Base-by-base conservation (phyloP, 495 filamentous ascomycete species). In the Trichocladium antarcticum region DNA sequence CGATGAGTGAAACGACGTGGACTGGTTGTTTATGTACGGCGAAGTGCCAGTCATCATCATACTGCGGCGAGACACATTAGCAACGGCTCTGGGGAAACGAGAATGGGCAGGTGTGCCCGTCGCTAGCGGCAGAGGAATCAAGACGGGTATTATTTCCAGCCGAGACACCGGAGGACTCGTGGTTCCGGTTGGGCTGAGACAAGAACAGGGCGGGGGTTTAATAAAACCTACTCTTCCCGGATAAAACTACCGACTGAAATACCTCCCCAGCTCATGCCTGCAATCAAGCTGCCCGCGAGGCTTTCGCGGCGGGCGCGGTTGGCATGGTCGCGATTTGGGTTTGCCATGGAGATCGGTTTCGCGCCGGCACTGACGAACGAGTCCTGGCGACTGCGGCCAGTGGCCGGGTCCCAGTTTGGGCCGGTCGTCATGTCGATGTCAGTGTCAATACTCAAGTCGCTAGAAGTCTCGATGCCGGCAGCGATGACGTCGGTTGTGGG, bases 11-110 rank as follows among this genome's bases (percentile, higher is more conserved):
- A 83, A 96, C 7, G 90, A 96, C 2, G 93, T 88, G 16, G 90
- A 94, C 64, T 92, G 84, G 61, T 93, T 87, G 28, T 68, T 72
- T 32, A 67, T 61, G 62, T 89, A 94, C 14, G 92, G 92, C 15
- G 92, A 98, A 14, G 92, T 95, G 49, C 92, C 90, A 43, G 85
- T 82, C 89, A 96, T 96, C 58, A 92, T 83, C 61, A 96, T 92
- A 64, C 90, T 98, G 56, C 51, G 44, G 37, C 7, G n/a, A 39
- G 7, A 24, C 15, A 21, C 7, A 9, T 37, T 8, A 9, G 11
- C 43, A 54, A 58, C 56, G 61, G 65, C 49, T 34, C 63, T 46
- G 37, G 54, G 39, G 51, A 55, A 37, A 9, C 9, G 5, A 38
- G 17, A 20, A 6, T 32, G 10, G 22, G 31, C 21, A 4, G n/a